A percentile compares a stretch with the other conserved stretches of the same genome.
Evolutionary conservation across 176 grass and related monocot genomes (phyloP).

Genomic region (Tillandsia fasciculata): DNA sequence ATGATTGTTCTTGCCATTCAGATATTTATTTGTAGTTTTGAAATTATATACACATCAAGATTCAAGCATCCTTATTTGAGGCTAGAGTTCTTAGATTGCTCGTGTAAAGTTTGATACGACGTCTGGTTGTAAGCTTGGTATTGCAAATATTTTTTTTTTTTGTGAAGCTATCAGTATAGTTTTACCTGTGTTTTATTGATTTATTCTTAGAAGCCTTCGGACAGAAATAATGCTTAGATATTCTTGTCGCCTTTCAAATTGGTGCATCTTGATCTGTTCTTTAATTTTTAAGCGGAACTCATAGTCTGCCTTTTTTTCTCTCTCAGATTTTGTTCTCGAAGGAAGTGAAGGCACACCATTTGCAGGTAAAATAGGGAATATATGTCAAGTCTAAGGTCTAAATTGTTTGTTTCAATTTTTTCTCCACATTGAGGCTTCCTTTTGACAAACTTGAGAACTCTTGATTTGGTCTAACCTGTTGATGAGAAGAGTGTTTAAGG

Average conservation of each 20-base stretch:
- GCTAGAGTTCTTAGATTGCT: not conserved
- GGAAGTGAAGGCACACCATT: slow-evolving; percentile 91
- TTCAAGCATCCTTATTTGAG: not conserved
- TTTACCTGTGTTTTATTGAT: too few species aligned
- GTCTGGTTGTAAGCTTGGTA: not conserved
- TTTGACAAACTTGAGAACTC: too few species aligned
- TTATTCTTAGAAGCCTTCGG: too few species aligned
- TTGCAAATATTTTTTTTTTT: too few species aligned
- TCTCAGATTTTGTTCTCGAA: slow-evolving; percentile 98
- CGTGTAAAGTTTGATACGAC: not conserved
- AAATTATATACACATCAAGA: not conserved
- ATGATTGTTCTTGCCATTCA: slow-evolving; percentile 1
- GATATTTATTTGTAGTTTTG: not conserved
- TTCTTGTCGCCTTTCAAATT: not conserved
- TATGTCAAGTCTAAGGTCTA: not conserved
- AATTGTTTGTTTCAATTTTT: not conserved
- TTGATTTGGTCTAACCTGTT: too few species aligned
- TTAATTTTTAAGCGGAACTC: not conserved
- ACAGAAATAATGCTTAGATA: not conserved
- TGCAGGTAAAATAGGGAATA: slow-evolving; percentile 47
- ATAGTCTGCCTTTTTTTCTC: slow-evolving; percentile 9
- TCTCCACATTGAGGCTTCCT: too few species aligned
- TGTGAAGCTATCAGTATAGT: too few species aligned
- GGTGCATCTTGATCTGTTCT: not conserved
- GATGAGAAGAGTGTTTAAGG: too few species aligned